phyloP scores from a whole-genome alignment of 495 filamentous ascomycete species.

The Trichoderma asperelloides region DNA sequence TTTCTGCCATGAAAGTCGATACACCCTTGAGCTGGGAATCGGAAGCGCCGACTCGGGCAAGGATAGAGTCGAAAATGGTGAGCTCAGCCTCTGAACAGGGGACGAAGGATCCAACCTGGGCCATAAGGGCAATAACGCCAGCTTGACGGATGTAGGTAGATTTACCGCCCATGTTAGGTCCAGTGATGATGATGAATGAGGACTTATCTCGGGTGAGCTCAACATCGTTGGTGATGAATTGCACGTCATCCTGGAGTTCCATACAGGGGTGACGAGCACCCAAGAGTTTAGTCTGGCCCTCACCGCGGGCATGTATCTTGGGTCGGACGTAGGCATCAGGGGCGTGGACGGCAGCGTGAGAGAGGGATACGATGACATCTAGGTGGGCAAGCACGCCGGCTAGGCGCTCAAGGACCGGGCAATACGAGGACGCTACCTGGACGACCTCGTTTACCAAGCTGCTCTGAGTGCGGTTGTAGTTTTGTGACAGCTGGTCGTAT shows the following conservation, averaged over 20 bases:
- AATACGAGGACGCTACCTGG: constrained; percentile 86
- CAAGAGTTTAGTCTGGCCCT: constrained; percentile 81
- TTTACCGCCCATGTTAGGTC: constrained; percentile 98
- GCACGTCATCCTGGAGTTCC: constrained; percentile 98
- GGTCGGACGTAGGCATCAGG: constrained; percentile 86
- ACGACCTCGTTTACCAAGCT: constrained; percentile 91
- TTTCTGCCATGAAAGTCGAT: constrained; percentile 99
- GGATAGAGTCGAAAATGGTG: constrained; percentile 95
- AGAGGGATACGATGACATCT: constrained; percentile 93
- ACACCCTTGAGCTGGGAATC: constrained; percentile 97
- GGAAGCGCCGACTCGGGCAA: constrained; percentile 89
- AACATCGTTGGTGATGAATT: constrained; percentile 98
- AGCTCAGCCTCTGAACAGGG: constrained; percentile 84
- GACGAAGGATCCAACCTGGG: constrained; percentile 94
- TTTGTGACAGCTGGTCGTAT: constrained; percentile 87
- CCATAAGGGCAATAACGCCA: constrained; percentile 95
- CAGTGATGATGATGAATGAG: constrained; percentile 94
- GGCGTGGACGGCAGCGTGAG: constrained; percentile 88
- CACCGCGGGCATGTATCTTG: constrained; percentile 82
- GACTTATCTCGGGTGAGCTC: constrained; percentile 69
- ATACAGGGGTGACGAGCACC: constrained; percentile 96
- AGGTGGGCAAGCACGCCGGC: constrained; percentile 86
- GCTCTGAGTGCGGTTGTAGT: constrained; percentile 91
- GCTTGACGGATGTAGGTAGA: constrained; percentile 98
- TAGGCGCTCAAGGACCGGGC: constrained; percentile 82